Evolutionary conservation across 2,329 filamentous ascomycete species (phyloP), one percentile per base, ranked within the genome.

Genomic region (Pestalotiopsis sp.): DNA sequence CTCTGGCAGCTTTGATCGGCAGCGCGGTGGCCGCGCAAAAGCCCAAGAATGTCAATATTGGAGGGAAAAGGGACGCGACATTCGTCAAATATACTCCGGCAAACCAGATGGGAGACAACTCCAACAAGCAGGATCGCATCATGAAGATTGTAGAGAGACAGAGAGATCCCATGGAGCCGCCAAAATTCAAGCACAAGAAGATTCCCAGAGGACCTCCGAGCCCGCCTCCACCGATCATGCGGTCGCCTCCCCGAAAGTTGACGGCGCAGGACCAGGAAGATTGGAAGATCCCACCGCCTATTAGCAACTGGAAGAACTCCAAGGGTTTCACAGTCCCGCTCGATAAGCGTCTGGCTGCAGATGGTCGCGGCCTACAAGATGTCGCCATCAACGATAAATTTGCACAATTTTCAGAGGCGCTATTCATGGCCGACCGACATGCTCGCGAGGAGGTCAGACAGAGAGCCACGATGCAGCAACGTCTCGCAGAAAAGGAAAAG

Each of bases 221-320:
- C 64, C 96, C 96, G 3, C 96, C 96, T 1, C 93, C 96, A 17
- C 96, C 96, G 1, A 90, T 99, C 63, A 93, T 99, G 90, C 95
- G 97, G 80, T 97, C 94, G 2, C 96, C 96, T 14, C 95, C 96
- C 0, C 87, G 96, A 71, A 99, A 98, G 78, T 86, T 99, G 70
- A 99, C 96, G 1, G 96, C 95, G 5, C 95, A 97, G 79, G 96
- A 99, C 75, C 95, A 98, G 80, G 96, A 98, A 80, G 93, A 93
- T 69, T 99, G 96, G 96, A 94, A 91, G 77, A 98, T 90, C 56
- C 87, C 86, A 0, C 94, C 95, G 2, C 93, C 95, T 0, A 91
- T 99, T 1, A 97, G 93, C 23, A 98, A 98, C 80, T 99, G 96
- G 96, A 99, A 99, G 88, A 99, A 99, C 80, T 93, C 95, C 1